Base-by-base conservation (phyloP, 768 basidiomycete genomes). In the Boletus vinaceobasis region DNA sequence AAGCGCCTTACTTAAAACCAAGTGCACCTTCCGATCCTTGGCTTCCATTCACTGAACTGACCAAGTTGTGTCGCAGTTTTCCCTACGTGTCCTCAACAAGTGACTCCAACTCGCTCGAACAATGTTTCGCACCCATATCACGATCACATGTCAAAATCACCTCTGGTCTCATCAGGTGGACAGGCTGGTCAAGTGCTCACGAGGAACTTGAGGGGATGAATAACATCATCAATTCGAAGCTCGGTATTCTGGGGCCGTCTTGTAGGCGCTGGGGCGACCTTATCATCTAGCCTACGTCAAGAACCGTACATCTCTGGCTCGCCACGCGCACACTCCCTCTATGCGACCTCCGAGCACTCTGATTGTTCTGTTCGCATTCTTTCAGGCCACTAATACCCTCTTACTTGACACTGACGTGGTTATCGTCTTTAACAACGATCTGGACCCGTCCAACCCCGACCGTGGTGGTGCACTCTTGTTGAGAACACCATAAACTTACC, bases 361-460 rank as follows among this genome's bases (percentile, higher is more conserved):
- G 21, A 27, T 27, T 23, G 2, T 4, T 23, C 8, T 50, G 15
- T 14, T 33, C 17, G n/a, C 9, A 1, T 21, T 47, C 8, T 27
- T 7, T 21, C 45, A 33, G 17, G 1, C 33, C 31, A n/a, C 31
- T 2, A 11, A 33, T 35, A 11, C 33, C 11, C 11, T 40, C 17
- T 48, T 29, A 5, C 36, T 45, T 9, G 40, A 27, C 32, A 48
- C 46, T 14, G 50, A 52, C 8, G 53, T 60, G 27, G 43, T 60
- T 14, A 48, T 55, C 14, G 14, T 60, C 43, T 60, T 50, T 4
- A 60, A 60, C 49, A 60, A 60, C 26, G 53, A 60, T 43, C 50
- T 60, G 26, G 10, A 60, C 43, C 42, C 47, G 0, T 60, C 53
- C 39, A 48, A 56, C 7, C 19, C 19, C 10, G 50, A 52, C 31